These are phyloP conservation scores for Kodamaea sagamina DNA, from an alignment of 805 yeast genomes.

Conservation along the genomic window DNA sequence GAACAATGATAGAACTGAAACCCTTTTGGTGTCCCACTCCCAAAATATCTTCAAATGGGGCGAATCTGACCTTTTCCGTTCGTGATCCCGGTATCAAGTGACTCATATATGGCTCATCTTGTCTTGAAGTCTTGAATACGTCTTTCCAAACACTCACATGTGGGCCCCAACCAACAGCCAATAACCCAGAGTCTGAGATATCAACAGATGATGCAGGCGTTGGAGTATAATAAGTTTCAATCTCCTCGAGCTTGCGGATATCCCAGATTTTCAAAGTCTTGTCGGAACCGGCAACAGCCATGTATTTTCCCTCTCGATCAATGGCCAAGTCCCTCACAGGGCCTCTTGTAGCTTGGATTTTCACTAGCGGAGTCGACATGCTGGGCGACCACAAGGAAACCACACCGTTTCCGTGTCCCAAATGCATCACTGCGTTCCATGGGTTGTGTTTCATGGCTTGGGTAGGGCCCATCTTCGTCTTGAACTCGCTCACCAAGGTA, in stretches of 20 bases:
- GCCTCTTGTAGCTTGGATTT: conserved; percentile 78
- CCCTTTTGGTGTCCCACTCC: conserved; percentile 75
- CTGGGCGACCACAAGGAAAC: conserved; percentile 94
- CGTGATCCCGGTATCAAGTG: conserved; percentile 80
- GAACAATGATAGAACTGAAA: conserved; percentile 65
- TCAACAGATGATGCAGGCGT: conserved; percentile 81
- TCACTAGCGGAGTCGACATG: conserved; percentile 81
- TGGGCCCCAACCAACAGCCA: conserved; percentile 94
- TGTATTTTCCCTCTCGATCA: conserved; percentile 89
- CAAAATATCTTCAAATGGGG: conserved; percentile 95
- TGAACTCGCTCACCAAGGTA: conserved; percentile 72
- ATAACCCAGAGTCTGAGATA: conserved; percentile 83
- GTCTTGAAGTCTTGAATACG: conserved; percentile 59
- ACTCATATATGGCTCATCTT: conserved; percentile 86
- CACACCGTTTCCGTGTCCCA: conserved; percentile 91
- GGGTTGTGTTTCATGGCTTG: conserved; percentile 87
- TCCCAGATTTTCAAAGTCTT: conserved; percentile 90
- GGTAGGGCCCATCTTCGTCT: conserved; percentile 90
- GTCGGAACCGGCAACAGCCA: conserved; percentile 93
- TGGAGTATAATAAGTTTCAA: conserved; percentile 71
- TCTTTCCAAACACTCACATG: conserved; percentile 95
- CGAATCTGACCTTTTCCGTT: conserved; percentile 67
- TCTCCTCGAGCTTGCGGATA: conserved; percentile 74
- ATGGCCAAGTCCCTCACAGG: conserved; percentile 84
- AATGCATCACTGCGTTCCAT: conserved; percentile 91